Percentiles rank a stretch among this genome's conserved stretches.
phyloP scores from a whole-genome alignment of 1,139 yeast genomes.

The Suhomyces ambrosiae region DNA sequence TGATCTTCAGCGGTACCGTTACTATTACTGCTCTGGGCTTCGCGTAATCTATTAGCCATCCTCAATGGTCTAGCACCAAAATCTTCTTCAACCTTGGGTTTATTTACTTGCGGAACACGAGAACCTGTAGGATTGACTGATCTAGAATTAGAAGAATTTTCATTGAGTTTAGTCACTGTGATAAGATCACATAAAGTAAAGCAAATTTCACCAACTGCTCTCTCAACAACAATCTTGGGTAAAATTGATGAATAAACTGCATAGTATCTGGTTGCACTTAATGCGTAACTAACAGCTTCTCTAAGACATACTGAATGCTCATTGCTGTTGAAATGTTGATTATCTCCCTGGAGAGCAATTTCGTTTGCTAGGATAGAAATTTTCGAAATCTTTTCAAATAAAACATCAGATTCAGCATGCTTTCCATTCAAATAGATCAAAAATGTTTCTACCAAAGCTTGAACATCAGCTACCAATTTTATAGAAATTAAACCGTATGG shows the following conservation, averaged over 20 bases:
- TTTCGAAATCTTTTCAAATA: slow-evolving; percentile 59
- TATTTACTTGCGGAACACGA: slow-evolving; percentile 5
- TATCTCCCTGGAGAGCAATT: slow-evolving; percentile 49
- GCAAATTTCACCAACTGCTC: slow-evolving; percentile 75
- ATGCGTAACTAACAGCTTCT: slow-evolving; percentile 72
- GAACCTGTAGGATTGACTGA: slow-evolving; percentile 9
- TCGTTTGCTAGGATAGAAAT: slow-evolving; percentile 53
- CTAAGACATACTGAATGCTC: slow-evolving; percentile 49
- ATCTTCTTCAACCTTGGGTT: slow-evolving; percentile 19
- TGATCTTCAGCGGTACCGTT: slow-evolving; percentile 3
- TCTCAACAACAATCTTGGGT: slow-evolving; percentile 74
- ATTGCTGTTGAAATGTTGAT: slow-evolving; percentile 35
- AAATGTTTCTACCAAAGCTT: slow-evolving; percentile 50
- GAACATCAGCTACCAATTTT: slow-evolving; percentile 46
- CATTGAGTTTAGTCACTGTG: slow-evolving; percentile 52
- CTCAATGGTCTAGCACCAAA: slow-evolving; percentile 59
- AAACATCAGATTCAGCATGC: slow-evolving; percentile 37
- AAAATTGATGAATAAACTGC: slow-evolving; percentile 63
- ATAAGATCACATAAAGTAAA: slow-evolving; percentile 74
- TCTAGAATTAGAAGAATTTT: slow-evolving; percentile 21
- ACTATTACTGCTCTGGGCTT: slow-evolving; percentile 10
- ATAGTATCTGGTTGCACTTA: slow-evolving; percentile 79
- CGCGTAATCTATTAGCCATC: slow-evolving; percentile 52
- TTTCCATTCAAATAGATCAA: slow-evolving; percentile 37
- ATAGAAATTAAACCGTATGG: slow-evolving; percentile 50